Evolutionary conservation across 805 yeast species (phyloP).

Genomic region (Candida verbasci): DNA sequence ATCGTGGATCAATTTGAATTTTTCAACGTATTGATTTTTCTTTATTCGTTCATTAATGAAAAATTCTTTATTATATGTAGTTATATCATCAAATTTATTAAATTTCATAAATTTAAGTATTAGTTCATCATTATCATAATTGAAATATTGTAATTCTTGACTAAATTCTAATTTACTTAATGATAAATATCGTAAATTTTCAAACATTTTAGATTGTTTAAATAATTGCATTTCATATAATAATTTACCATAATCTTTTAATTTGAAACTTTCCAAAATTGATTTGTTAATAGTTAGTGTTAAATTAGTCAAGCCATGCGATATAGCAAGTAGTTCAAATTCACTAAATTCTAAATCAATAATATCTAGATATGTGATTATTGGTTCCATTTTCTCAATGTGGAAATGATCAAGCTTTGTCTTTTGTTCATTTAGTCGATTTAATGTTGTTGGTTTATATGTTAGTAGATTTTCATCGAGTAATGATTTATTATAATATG

Average conservation of each 20-base stretch:
- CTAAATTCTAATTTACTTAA: constrained; percentile 23
- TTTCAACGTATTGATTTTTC: constrained; percentile 4
- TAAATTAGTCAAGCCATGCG: constrained; percentile 6
- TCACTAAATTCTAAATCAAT: constrained; percentile 1
- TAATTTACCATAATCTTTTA: constrained; percentile 24
- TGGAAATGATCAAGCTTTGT: too few species aligned
- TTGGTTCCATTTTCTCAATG: constrained; percentile 4
- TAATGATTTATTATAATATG: not conserved
- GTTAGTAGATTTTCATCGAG: constrained; percentile 2
- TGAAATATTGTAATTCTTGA: constrained; percentile 17
- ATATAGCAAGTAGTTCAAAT: constrained; percentile 1
- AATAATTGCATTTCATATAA: constrained; percentile 19
- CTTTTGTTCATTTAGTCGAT: constrained; percentile 2
- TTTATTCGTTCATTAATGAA: not conserved
- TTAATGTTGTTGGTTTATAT: constrained; percentile 3
- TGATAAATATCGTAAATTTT: constrained; percentile 25
- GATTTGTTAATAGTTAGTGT: not conserved
- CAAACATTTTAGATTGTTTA: constrained; percentile 15
- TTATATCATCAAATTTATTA: constrained; percentile 20
- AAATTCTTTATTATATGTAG: constrained; percentile 28
- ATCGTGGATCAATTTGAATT: constrained; percentile 12
- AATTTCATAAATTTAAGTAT: constrained; percentile 29
- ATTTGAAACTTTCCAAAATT: constrained; percentile 12
- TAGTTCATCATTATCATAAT: constrained; percentile 17
- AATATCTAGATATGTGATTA: constrained; percentile 3